phyloP scores from a whole-genome alignment of 2,329 filamentous ascomycete species.

The Diplodia corticola region DNA sequence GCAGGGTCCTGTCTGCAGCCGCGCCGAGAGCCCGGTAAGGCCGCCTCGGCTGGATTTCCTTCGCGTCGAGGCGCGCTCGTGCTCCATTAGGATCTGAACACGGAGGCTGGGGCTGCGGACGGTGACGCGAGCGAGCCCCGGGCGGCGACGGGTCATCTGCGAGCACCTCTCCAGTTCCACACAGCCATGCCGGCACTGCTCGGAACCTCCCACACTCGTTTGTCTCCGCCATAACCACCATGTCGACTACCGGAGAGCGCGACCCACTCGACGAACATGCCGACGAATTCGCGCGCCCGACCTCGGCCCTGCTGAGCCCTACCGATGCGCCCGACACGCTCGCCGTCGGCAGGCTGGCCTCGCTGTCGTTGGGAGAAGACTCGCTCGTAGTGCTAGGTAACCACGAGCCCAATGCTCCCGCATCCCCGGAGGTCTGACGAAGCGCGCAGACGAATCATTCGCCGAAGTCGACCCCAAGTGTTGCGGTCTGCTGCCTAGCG shows the following conservation, averaged over 20 bases:
- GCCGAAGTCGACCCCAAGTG: constrained; percentile 53
- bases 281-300: not conserved
- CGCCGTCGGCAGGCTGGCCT: constrained; percentile 58
- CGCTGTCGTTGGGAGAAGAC: constrained; percentile 61
- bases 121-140: constrained; percentile 14
- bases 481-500: constrained; percentile 57
- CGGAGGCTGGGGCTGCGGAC: not conserved
- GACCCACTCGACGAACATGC: not conserved
- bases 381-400: constrained; percentile 60
- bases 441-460: constrained; percentile 52
- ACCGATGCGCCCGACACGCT: constrained; percentile 42
- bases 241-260: not conserved
- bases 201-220: constrained; percentile 18
- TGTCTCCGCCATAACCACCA: not conserved
- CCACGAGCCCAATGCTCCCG: not conserved
- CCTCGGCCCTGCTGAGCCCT: not conserved
- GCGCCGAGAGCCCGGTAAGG: not conserved
- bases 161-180: not conserved
- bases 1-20: not conserved
- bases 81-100: not conserved
- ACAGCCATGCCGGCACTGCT: constrained; percentile 8
- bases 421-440: not conserved
- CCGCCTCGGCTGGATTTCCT: constrained; percentile 10
- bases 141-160: constrained; percentile 9
- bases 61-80: constrained; percentile 12